Percentiles rank a stretch among this genome's conserved stretches.
These are phyloP conservation scores for Glycine soja DNA, from an alignment of 306 rosid species.

Conservation along the genomic window DNA sequence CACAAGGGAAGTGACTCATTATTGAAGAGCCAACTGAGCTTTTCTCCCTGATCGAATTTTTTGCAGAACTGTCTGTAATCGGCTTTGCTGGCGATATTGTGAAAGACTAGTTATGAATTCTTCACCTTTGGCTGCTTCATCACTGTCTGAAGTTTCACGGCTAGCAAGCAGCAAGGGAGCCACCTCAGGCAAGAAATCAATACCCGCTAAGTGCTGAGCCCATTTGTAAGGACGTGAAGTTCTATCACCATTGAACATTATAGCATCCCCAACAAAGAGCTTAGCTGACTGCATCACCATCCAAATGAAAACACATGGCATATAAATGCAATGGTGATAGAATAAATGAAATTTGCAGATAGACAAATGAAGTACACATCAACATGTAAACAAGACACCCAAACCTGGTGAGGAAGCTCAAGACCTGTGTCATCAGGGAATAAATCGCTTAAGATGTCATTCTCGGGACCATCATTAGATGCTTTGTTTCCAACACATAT, in stretches of 20 bases:
- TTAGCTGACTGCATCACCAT: constrained; percentile 73
- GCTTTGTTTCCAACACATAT: constrained; percentile 82
- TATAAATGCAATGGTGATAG: neutral
- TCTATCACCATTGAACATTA: constrained; percentile 58
- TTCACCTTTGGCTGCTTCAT: constrained; percentile 60
- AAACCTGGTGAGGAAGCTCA: constrained; percentile 89
- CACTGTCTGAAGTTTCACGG: constrained; percentile 58
- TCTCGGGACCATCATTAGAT: constrained; percentile 62
- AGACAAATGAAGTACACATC: neutral
- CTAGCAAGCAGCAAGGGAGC: constrained; percentile 68
- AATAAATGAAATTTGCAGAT: neutral
- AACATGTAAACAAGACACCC: constrained; percentile 15
- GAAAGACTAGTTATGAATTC: constrained; percentile 62
- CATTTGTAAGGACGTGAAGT: constrained; percentile 83
- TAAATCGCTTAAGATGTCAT: constrained; percentile 73
- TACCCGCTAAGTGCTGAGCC: constrained; percentile 91
- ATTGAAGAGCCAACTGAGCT: constrained; percentile 78
- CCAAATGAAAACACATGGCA: constrained; percentile 17
- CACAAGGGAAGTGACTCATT: constrained; percentile 58
- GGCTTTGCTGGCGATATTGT: constrained; percentile 63
- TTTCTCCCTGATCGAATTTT: constrained; percentile 75
- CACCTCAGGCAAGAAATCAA: constrained; percentile 84
- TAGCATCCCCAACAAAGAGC: constrained; percentile 67
- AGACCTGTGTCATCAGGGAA: constrained; percentile 85
- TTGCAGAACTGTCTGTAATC: constrained; percentile 69